These are phyloP conservation scores for Hericium alpestre DNA, from an alignment of 768 basidiomycete genomes.

Conservation along the genomic window DNA sequence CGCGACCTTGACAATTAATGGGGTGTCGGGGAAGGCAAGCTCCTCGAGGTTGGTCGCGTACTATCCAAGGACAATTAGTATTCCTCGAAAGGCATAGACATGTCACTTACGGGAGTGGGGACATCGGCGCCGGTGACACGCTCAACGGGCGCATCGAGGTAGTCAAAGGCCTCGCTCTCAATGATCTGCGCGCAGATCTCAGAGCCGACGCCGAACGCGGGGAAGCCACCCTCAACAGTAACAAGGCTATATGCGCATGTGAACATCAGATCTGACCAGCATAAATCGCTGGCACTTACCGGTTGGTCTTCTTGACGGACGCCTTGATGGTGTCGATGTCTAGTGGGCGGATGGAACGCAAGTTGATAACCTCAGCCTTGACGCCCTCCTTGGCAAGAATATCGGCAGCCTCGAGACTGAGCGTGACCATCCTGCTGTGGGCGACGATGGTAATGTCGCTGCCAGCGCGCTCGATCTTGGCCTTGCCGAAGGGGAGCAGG, in stretches of 20 bases:
- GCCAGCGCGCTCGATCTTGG: constrained; percentile 90
- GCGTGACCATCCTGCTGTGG: constrained; percentile 96
- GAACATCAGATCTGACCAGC: background rate
- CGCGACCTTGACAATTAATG: constrained; percentile 86
- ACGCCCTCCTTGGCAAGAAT: constrained; percentile 90
- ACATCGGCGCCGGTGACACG: constrained; percentile 96
- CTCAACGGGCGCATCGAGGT: constrained; percentile 96
- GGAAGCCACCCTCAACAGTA: constrained; percentile 97
- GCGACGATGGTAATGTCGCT: constrained; percentile 92
- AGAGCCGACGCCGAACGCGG: constrained; percentile 94
- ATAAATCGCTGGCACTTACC: constrained; percentile 35
- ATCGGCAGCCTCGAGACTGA: constrained; percentile 91
- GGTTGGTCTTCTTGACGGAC: constrained; percentile 98
- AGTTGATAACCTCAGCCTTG: constrained; percentile 96
- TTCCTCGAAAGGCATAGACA: constrained; percentile 4
- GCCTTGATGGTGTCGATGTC: constrained; percentile 96
- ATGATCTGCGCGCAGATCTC: constrained; percentile 97
- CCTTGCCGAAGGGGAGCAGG: constrained; percentile 93
- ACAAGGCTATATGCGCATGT: constrained; percentile 48
- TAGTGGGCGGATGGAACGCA: constrained; percentile 89
- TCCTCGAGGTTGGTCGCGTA: constrained; percentile 86
- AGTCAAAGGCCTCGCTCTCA: constrained; percentile 96
- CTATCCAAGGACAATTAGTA: constrained; percentile 26
- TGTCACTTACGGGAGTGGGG: constrained; percentile 78
- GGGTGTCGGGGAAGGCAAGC: constrained; percentile 89